Base-by-base conservation (phyloP, 345 rosid species). In the Turritis glabra region DNA sequence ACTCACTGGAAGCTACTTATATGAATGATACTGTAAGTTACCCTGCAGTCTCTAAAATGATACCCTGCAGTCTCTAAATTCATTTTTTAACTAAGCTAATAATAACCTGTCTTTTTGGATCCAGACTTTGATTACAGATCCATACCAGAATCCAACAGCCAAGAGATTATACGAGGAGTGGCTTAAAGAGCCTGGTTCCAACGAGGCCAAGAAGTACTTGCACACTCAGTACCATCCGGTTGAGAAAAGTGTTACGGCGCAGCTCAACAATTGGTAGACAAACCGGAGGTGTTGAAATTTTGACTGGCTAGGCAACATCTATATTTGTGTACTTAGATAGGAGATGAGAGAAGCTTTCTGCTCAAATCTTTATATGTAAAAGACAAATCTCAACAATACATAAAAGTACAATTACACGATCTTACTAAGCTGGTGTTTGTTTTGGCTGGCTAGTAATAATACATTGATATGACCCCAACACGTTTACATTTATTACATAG, bases 211-310 rank as follows among this genome's bases (percentile, higher is more conserved):
- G 79, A 83, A 76, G 83, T 80, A 78, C 67, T 47, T 92, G 86
- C 97, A 90, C 80, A 90, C 98, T 19, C 89, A 63, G 67, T 95
- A 90, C 82, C 98, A 92, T 83, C 96, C 94, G 3, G 76, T 92
- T 19, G 87, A 86, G 3, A 92, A 94, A 80, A 95, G 90, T 71
- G 73, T 92, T 52, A 80, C 90, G 0, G 67, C 96, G 0, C 89
- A 91, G 86, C 77, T 90, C 79, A 85, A 85, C 72, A 88, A 92
- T 64, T 95, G 99, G 99, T 92, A 77, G 81, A 72, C 55, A 14
- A 62, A 33, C 33, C 18, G 2, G 35, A 53, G 58, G 70, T 23
- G 38, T 7, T 37, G 1, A 5, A 66, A 25, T 7, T 65, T 74
- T 66, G 73, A 43, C 43, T 19, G 60, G 57, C 37, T 47, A 48